Evolutionary conservation across 345 rosid species (phyloP), one percentile per base, ranked within the genome.

Genomic region (Brassica nigra): DNA sequence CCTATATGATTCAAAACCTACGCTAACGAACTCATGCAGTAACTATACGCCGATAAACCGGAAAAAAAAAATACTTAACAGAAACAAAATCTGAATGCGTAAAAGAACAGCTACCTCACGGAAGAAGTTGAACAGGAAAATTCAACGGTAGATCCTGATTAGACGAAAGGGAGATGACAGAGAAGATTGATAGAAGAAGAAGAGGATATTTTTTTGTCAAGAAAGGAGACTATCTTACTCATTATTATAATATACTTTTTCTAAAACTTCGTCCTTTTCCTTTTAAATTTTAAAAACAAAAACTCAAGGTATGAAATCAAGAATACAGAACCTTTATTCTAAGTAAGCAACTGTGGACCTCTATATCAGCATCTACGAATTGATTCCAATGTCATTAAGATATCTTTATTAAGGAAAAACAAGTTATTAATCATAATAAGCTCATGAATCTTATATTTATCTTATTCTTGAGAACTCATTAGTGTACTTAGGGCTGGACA

Each of bases 131-230:
- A 31, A 27, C 44, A 20, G 12, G 16, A 16, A 54, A 67, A 75
- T 62, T 7, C 63, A 71, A 37, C 69, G 57, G 78, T 10, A 66
- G 70, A 62, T 16, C 9, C 61, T 18, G 8, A 9, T 71, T 20
- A 82, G 70, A 67, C 83, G 84, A 80, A 69, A 62, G 70, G 59
- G 71, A 67, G 20, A 78, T 71, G 23, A 78, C 78, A 83, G 57
- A 37, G 77, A 62, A 8, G 47, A 36, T 30, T 20, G 8, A 34
- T 49, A 18, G 64, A 34, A 18, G 62, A 72, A 54, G 68, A 39
- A 16, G 52, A 7, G 15, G 30, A 67, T 10, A 15, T 23, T 23
- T 23, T 23, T 23, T 23, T 23, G 27, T 23, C 27, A 23, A 23
- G 27, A 78, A 44, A 20, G 52, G 14, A 65, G 67, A 65, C 23